These are phyloP conservation scores for Bifiguratus adelaidae DNA, from an alignment of 192 early-diverging fungal species.

Conservation along the genomic window DNA sequence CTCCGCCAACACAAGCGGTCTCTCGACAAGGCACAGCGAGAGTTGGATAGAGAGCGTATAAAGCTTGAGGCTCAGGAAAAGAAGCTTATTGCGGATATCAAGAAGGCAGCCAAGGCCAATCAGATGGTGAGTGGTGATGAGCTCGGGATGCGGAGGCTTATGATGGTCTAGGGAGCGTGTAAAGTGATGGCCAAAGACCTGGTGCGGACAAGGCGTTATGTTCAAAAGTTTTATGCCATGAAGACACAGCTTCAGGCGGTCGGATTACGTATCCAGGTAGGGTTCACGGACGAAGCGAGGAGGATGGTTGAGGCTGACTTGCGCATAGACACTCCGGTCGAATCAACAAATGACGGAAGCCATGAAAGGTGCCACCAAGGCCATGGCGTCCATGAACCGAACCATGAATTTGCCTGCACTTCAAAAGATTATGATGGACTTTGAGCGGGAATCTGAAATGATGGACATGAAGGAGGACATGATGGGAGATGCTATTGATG, in stretches of 20 bases:
- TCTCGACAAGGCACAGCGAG: constrained; percentile 78
- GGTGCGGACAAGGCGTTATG: constrained; percentile 84
- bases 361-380: constrained; percentile 91
- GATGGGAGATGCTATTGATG: constrained; percentile 97
- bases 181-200: constrained; percentile 98
- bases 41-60: constrained; percentile 79
- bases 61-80: constrained; percentile 94
- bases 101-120: constrained; percentile 80
- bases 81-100: constrained; percentile 89
- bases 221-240: constrained; percentile 97
- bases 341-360: constrained; percentile 95
- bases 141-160: background rate
- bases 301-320: background rate
- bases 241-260: constrained; percentile 90
- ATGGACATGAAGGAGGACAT: constrained; percentile 99
- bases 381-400: constrained; percentile 96
- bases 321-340: constrained; percentile 69
- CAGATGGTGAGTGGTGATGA: constrained; percentile 59
- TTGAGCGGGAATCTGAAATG: constrained; percentile 86
- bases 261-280: constrained; percentile 76
- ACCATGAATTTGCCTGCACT: constrained; percentile 90
- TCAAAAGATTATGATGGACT: constrained; percentile 95
- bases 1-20: constrained; percentile 87
- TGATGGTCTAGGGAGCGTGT: constrained; percentile 50
- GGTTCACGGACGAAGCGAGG: background rate